Evolutionary conservation across 2,329 filamentous ascomycete genomes (phyloP).

Genomic region (Ophiostoma quercus): DNA sequence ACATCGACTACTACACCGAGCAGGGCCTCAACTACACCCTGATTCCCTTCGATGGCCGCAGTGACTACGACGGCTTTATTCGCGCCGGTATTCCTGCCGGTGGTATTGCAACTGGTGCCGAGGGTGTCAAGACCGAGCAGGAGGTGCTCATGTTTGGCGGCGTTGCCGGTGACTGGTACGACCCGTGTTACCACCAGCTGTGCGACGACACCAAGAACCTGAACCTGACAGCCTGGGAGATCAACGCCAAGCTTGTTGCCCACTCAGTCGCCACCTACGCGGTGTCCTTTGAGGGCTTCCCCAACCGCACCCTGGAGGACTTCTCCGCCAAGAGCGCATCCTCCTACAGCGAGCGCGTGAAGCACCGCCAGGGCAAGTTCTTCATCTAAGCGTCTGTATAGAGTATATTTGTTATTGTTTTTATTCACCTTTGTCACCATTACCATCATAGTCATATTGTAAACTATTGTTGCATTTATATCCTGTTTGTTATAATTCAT

Average conservation of each 20-base stretch:
- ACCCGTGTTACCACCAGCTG: slow-evolving; percentile 58
- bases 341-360: slow-evolving; percentile 33
- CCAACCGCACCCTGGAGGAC: slow-evolving; percentile 42
- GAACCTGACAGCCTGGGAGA: slow-evolving; percentile 55
- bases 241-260: slow-evolving; percentile 62
- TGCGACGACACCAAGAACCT: slow-evolving; percentile 56
- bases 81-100: slow-evolving; percentile 66
- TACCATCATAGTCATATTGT: background rate
- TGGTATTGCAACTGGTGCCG: slow-evolving; percentile 72
- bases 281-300: slow-evolving; percentile 59
- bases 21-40: slow-evolving; percentile 62
- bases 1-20: slow-evolving; percentile 60
- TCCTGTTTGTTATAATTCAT: background rate
- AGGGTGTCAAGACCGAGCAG: slow-evolving; percentile 65
- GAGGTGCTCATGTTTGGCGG: slow-evolving; percentile 68
- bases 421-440: background rate
- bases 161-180: slow-evolving; percentile 54
- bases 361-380: slow-evolving; percentile 48
- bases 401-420: background rate
- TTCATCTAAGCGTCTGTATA: slow-evolving; percentile 36
- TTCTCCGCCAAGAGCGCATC: slow-evolving; percentile 31
- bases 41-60: slow-evolving; percentile 71
- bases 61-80: slow-evolving; percentile 75
- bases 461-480: background rate
- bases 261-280: slow-evolving; percentile 69